phyloP scores from a whole-genome alignment of 768 basidiomycete genomes.

The Macrolepiota albuminosa region DNA sequence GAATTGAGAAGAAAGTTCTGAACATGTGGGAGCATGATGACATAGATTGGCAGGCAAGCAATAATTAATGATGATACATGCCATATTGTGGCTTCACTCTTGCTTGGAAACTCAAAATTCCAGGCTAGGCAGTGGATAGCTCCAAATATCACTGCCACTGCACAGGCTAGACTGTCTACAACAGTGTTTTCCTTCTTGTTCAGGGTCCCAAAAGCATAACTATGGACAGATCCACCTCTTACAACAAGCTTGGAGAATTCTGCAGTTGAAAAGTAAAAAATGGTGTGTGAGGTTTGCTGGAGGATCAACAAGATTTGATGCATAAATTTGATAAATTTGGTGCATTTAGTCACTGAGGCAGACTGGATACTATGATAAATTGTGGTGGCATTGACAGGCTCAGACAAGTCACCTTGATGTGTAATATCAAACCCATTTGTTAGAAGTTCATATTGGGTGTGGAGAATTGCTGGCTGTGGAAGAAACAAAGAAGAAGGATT shows the following conservation, averaged over 20 bases:
- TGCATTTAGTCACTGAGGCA: neutral
- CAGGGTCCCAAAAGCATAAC: neutral
- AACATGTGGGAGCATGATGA: neutral
- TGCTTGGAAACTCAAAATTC: neutral
- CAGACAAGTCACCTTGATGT: neutral
- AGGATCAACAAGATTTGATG: neutral
- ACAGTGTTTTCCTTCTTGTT: neutral
- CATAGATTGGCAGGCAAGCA: neutral
- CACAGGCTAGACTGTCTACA: neutral
- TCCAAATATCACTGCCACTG: neutral
- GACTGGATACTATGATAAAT: neutral
- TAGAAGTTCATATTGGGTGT: neutral
- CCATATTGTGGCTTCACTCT: slow-evolving; percentile 12
- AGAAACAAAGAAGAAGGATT: neutral
- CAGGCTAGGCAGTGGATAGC: neutral
- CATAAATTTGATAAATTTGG: neutral
- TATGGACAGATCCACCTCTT: neutral
- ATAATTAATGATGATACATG: slow-evolving; percentile 11
- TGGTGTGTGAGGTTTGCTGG: neutral
- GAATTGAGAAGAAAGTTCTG: neutral
- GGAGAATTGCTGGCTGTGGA: neutral
- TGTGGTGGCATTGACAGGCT: neutral
- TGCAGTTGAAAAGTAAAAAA: neutral
- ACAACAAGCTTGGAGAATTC: neutral
- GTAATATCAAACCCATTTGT: neutral